Evolutionary conservation across 1,139 yeast genomes (phyloP).

Genomic region (Torulaspora pretoriensis): DNA sequence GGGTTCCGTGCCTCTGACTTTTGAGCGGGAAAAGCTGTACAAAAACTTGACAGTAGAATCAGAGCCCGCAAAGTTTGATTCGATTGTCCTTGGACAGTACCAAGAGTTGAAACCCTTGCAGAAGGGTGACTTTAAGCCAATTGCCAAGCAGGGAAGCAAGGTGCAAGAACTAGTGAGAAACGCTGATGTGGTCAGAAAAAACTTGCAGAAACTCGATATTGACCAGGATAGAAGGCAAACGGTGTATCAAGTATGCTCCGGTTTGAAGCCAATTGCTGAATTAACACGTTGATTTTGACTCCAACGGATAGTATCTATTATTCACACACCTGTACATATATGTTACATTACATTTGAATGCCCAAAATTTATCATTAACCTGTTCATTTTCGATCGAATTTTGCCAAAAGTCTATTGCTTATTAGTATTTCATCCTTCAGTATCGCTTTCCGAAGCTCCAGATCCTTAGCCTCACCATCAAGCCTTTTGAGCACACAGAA

Average conservation of each 20-base stretch:
- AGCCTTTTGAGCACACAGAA: constrained; percentile 17
- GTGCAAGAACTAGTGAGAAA: constrained; percentile 20
- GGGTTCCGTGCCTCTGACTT: constrained; percentile 20
- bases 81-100: constrained; percentile 26
- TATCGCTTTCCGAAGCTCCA: constrained; percentile 25
- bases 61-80: constrained; percentile 17
- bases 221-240: constrained; percentile 19
- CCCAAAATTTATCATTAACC: constrained; percentile 1
- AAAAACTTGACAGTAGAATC: constrained; percentile 20
- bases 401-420: constrained; percentile 13
- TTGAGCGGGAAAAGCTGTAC: constrained; percentile 25
- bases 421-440: constrained; percentile 22
- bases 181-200: constrained; percentile 24
- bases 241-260: constrained; percentile 32
- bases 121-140: constrained; percentile 16
- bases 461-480: constrained; percentile 11
- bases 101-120: constrained; percentile 12
- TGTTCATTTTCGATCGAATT: constrained; percentile 4
- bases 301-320: background rate
- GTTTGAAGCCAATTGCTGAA: constrained; percentile 29
- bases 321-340: constrained; percentile 6
- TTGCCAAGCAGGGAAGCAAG: constrained; percentile 22
- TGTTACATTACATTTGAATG: background rate
- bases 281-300: constrained; percentile 14
- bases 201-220: constrained; percentile 22